Evolutionary conservation across 2,329 filamentous ascomycete genomes (phyloP), one percentile per base, ranked within the genome.

Genomic region (Cadophora luteo-olivacea): DNA sequence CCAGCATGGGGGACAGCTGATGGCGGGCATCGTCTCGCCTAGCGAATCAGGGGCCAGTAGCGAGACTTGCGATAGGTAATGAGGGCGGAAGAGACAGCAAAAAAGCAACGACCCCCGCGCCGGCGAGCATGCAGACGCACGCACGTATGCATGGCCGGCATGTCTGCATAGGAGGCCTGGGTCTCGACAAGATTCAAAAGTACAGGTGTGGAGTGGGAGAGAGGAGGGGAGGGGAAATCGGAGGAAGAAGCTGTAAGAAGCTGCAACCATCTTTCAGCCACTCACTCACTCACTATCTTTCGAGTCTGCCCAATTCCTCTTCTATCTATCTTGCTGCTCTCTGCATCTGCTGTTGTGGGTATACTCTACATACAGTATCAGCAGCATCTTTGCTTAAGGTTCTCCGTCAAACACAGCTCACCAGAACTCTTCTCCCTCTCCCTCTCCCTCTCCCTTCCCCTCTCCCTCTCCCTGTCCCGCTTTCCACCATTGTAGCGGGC

Each of bases 91-190:
- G 33, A 24, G 19, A 32, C 8, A 12, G 33, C 2, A 9, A 68
- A 58, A 65, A 65, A 68, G 67, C 48, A 61, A 65, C 4, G n/a
- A 65, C 55, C 62, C 67, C 62, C 62, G 49, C 62, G 57, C 64
- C 25, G 29, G 16, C 16, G 19, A n/a, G 32, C 41, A 51, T 57
- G 33, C 57, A 38, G 36, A 14, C 36, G 12, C 24, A 54, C 19
- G 24, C 24, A 54, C 29, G 22, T 9, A 54, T 54, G 51, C 24
- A 54, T 54, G 51, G 14, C 41, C 41, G 14, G 41, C 41, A 45
- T 45, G 16, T 19, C 41, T 45, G 41, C 41, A 45, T 45, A 45
- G 12, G 4, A 38, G 9, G 36, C 36, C 36, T 38, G 12, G 36
- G 41, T 14, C 41, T 38, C 7, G 36, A 38, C 36, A 38, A 11